Base-by-base conservation (phyloP, 164 flowering plant species). In the Saururus chinensis region DNA sequence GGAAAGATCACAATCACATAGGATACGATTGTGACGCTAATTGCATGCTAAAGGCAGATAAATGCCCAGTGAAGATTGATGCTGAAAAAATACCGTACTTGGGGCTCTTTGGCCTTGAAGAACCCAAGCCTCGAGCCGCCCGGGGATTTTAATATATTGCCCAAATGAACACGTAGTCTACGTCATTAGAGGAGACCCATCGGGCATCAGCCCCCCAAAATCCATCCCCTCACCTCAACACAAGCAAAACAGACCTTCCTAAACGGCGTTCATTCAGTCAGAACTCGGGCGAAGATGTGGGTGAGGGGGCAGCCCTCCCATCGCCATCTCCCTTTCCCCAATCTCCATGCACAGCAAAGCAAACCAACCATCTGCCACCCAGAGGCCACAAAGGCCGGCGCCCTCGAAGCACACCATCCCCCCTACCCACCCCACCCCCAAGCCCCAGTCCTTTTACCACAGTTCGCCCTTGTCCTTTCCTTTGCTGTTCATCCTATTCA, bases 331-430 rank as follows among this genome's bases (percentile, higher is more conserved):
- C 37, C 37, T 30, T n/a, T 42, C 49, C 17, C 49, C 5, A 42
- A 42, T 42, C 49, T 42, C 49, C 49, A 42, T 9, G 45, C 45
- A 41, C 45, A 41, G 12, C 45, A 0, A 13, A 8, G 12, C 45
- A 41, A 9, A 41, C 8, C 45, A 9, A 41, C 45, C 8, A 41
- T 13, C 45, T 41, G 45, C 45, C 45, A 41, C 45, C 45, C 60
- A 67, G 60, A 61, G 64, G 68, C 68, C 71, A 64, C 35, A 21
- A 30, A 56, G 63, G 19, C 66, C 70, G 67, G 74, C 74, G 74
- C 55, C 74, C 74, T 71, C 74, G 70, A 71, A 66, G 69, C 69
- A 25, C 68, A 54, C 54, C 55, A 11, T n/a, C 48, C 57, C 25
- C 42, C 8, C 37, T 60, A 7, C 7, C 13, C 23, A 60, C 45